Base-by-base conservation (phyloP, 768 basidiomycete genomes). In the Lactarius deliciosus region DNA sequence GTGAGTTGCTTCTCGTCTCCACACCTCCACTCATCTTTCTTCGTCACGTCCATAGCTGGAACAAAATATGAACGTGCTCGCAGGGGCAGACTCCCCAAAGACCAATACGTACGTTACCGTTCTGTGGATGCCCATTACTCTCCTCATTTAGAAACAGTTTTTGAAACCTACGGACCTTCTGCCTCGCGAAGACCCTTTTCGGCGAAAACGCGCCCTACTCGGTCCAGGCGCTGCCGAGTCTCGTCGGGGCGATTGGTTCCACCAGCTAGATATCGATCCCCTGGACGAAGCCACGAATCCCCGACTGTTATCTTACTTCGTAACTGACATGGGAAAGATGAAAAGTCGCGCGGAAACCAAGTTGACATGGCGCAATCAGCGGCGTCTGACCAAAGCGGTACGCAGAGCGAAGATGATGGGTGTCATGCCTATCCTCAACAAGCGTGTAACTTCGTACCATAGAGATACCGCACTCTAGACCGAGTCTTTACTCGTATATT, bases 381-480 rank as follows among this genome's bases (percentile, higher is more conserved):
- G 92, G 54, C 81, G 81, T 67, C 71, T 97, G 5, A 90, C 86
- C 66, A 94, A 94, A 77, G 91, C 94, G 54, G 89, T 97, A 65
- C 86, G 91, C 55, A 81, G 96, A 66, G 91, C 96, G 65, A 92
- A 90, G 78, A 88, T 89, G 83, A 95, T 96, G 91, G 96, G 96
- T 47, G 74, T 93, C 64, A 85, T 96, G 61, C 90, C 93, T 5
- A 69, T 79, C 41, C 62, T 70, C 55, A 62, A 50, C 58, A 69
- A 64, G 16, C 53, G 64, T 13, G 53, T 56, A 45, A 3, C 63
- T 28, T 45, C 20, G 25, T 67, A 63, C 38, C 54, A 6, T 60
- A 55, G 34, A 63, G 57, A 55, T 30, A 16, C 20, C 9, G 7
- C 61, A 54, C 47, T 34, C 20, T 58, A 63, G 61, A 57, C 41